phyloP scores from a whole-genome alignment of 768 basidiomycete species.

The Crepidotus variabilis region DNA sequence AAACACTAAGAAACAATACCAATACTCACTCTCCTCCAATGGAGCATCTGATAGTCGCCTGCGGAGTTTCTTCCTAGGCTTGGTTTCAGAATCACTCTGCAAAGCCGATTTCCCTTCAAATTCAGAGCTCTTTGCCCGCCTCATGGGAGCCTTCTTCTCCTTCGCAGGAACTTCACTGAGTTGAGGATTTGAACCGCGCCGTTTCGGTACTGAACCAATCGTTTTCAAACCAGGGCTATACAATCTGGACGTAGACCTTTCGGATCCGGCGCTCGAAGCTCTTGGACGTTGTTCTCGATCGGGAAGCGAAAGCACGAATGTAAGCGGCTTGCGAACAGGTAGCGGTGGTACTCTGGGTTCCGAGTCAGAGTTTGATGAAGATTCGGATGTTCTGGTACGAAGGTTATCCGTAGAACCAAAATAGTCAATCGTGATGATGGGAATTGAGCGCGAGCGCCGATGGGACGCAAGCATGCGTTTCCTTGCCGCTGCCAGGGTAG shows the following conservation, averaged over 20 bases:
- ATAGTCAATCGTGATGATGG: conserved; percentile 22
- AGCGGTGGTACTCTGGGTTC: background rate
- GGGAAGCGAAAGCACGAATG: conserved; percentile 4
- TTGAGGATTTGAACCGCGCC: background rate
- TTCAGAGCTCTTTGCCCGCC: background rate
- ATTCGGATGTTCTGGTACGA: background rate
- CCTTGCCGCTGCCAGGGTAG: background rate
- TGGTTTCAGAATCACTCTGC: conserved; percentile 1
- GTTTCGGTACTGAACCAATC: background rate
- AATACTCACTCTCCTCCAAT: conserved; percentile 10
- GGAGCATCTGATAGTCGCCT: conserved; percentile 6
- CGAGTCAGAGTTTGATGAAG: background rate
- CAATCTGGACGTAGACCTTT: conserved; percentile 1
- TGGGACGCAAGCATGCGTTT: conserved; percentile 8
- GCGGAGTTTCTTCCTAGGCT: conserved; percentile 13
- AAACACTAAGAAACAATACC: background rate
- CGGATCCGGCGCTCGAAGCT: background rate
- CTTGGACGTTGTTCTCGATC: background rate
- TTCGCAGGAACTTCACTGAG: background rate
- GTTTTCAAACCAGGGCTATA: background rate
- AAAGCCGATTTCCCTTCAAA: background rate
- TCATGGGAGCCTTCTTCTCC: background rate
- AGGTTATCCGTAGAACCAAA: conserved; percentile 18
- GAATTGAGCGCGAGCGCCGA: conserved; percentile 21
- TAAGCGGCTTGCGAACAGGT: conserved; percentile 3